These are phyloP conservation scores for Yamadazyma kitorensis DNA, from an alignment of 805 yeast genomes.

Conservation along the genomic window DNA sequence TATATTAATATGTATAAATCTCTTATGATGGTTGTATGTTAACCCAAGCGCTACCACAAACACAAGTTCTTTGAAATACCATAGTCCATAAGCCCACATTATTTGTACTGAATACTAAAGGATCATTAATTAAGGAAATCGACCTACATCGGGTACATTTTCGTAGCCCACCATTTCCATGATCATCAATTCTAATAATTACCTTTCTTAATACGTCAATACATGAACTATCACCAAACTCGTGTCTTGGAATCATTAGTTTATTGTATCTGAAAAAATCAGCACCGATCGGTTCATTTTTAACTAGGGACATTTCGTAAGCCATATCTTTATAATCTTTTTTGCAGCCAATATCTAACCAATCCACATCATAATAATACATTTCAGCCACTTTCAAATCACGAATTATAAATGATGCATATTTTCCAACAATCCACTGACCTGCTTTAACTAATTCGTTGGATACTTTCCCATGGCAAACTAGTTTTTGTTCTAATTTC, in stretches of 20 bases:
- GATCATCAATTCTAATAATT: slow-evolving; percentile 18
- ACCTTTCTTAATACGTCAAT: slow-evolving; percentile 39
- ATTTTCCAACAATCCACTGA: slow-evolving; percentile 46
- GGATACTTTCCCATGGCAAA: slow-evolving; percentile 61
- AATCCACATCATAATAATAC: slow-evolving; percentile 61
- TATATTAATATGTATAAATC: too few relatives aligned
- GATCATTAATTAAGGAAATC: slow-evolving; percentile 39
- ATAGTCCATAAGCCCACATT: slow-evolving; percentile 50
- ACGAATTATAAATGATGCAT: slow-evolving; percentile 38
- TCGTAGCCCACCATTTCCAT: slow-evolving; percentile 17
- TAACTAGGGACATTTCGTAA: not conserved
- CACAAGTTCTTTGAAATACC: slow-evolving; percentile 69
- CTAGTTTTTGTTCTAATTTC: slow-evolving; percentile 57
- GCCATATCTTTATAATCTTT: not conserved
- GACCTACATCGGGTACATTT: slow-evolving; percentile 44
- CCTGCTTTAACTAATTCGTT: slow-evolving; percentile 39
- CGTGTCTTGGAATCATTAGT: slow-evolving; percentile 22
- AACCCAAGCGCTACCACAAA: slow-evolving; percentile 80
- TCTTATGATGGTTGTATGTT: too few relatives aligned
- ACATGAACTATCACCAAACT: slow-evolving; percentile 20
- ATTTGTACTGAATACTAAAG: slow-evolving; percentile 32
- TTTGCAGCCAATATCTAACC: slow-evolving; percentile 49
- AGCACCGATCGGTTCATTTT: slow-evolving; percentile 1
- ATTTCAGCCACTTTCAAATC: slow-evolving; percentile 52
- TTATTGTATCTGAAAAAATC: not conserved